These are phyloP conservation scores for Paraleonurus japonicus DNA, from an alignment of 257 asterid species.

Conservation along the genomic window DNA sequence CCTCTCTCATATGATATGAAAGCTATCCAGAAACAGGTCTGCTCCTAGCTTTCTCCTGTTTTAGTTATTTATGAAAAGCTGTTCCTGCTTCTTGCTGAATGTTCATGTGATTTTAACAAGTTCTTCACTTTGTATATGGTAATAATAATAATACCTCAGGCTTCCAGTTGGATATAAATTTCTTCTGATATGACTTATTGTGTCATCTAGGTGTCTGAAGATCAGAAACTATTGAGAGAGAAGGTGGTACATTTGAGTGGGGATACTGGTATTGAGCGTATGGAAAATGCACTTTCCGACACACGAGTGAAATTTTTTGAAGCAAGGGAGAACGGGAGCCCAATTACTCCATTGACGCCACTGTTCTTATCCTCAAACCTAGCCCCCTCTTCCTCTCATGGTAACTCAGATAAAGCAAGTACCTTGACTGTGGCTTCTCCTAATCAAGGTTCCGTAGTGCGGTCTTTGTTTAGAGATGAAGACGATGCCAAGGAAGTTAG, in stretches of 20 bases:
- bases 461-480: constrained; percentile 60
- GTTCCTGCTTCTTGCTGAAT: not conserved
- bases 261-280: constrained; percentile 76
- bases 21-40: constrained; percentile 86
- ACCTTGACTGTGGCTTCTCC: constrained; percentile 30
- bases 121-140: not conserved
- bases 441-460: constrained; percentile 52
- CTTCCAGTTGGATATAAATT: not conserved
- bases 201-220: constrained; percentile 62
- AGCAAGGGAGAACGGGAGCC: constrained; percentile 51
- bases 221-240: constrained; percentile 77
- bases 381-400: constrained; percentile 36
- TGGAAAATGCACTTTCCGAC: constrained; percentile 71
- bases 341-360: constrained; percentile 41
- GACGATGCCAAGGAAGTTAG: constrained; percentile 31
- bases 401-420: constrained; percentile 37
- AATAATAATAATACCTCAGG: not conserved
- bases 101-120: not conserved
- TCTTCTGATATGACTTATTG: constrained; percentile 1
- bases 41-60: constrained; percentile 17
- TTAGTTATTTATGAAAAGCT: not conserved
- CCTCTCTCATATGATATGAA: constrained; percentile 78
- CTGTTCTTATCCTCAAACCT: constrained; percentile 41
- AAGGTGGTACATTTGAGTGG: constrained; percentile 83
- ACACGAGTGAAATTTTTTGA: constrained; percentile 54